These are phyloP conservation scores for Recurvomyces mirabilis DNA, from an alignment of 495 filamentous ascomycete species.

Conservation along the genomic window DNA sequence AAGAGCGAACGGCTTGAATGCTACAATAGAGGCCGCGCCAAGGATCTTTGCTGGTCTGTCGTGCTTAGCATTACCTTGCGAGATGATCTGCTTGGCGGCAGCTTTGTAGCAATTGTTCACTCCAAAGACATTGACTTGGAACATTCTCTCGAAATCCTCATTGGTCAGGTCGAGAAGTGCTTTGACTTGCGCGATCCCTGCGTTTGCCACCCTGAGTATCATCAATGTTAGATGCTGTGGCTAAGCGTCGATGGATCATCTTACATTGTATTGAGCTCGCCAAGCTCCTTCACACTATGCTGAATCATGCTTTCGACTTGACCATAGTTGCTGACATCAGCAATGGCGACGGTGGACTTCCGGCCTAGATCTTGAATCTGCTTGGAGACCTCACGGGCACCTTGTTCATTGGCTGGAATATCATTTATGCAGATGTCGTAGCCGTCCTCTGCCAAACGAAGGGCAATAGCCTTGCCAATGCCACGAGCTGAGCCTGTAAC, in stretches of 20 bases:
- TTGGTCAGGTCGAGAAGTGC: conserved; percentile 40
- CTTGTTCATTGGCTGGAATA: conserved; percentile 35
- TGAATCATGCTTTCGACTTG: conserved; percentile 41
- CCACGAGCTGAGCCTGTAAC: conserved; percentile 48
- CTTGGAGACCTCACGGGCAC: conserved; percentile 39
- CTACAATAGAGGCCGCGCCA: conserved; percentile 39
- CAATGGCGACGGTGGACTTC: conserved; percentile 36
- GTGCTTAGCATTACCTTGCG: conserved; percentile 25
- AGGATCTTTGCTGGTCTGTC: conserved; percentile 39
- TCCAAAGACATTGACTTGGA: conserved; percentile 46
- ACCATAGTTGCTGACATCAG: conserved; percentile 42
- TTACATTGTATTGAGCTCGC: conserved; percentile 43
- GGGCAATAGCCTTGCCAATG: conserved; percentile 50
- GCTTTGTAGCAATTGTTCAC: conserved; percentile 46
- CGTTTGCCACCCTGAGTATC: conserved; percentile 43
- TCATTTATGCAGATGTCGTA: conserved; percentile 54
- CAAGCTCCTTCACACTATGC: conserved; percentile 36
- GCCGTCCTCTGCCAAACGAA: conserved; percentile 47
- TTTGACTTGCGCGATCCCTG: conserved; percentile 47
- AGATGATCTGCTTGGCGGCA: conserved; percentile 45
- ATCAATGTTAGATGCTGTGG: not conserved
- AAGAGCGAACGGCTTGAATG: conserved; percentile 41
- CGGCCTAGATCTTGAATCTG: conserved; percentile 39
- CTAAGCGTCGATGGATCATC: not conserved
- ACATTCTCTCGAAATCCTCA: conserved; percentile 39